Base-by-base conservation (phyloP, 345 rosid genomes). In the Eucalyptus marginata region DNA sequence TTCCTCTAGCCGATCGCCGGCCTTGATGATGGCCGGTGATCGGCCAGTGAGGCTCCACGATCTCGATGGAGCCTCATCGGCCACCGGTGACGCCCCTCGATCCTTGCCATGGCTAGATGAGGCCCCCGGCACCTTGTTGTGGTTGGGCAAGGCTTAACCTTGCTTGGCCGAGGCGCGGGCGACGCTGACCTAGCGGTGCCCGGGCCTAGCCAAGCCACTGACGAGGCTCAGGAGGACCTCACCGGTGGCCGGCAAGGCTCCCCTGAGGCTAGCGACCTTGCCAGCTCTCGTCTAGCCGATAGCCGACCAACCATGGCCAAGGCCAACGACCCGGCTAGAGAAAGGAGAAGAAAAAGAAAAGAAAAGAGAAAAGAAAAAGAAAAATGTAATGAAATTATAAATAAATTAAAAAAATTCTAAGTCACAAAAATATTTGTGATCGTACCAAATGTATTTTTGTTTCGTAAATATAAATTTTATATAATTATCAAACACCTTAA, bases 91-190 rank as follows among this genome's bases (percentile, higher is more conserved):
- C 0, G 24, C 24, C 24, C 56, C 58, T 22, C 0, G 13, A 49
- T 13, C 5, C 14, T 49, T 5, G 2, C 2, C 50, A 0, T 49
- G 50, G 50, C 15, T 49, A 2, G 15, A 13, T 0, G 15, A 49
- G 50, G 15, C 15, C 50, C 15, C 15, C 50, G 3, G 2, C 0
- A 1, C 58, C 58, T 52, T 52, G 2, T 52, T 9, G 4, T 52
- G 58, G 10, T 1, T 52, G 0, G 24, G 58, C 58, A 0, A 52
- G 58, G 58, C 58, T 52, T 4, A 1, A 52, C 10, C 58, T 52
- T 0, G 0, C 10, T 0, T 0, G 0, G 5, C 2, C 1, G 0
- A 20, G 25, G 58, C 10, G 1, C 4, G 25, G 10, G 2, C 4
- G 8, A 52, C 1, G 0, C 1, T 7, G 2, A 20, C 0, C 58